Conservation (phyloP, 768 basidiomycete species). For the Mycena kentingensis region DNA sequence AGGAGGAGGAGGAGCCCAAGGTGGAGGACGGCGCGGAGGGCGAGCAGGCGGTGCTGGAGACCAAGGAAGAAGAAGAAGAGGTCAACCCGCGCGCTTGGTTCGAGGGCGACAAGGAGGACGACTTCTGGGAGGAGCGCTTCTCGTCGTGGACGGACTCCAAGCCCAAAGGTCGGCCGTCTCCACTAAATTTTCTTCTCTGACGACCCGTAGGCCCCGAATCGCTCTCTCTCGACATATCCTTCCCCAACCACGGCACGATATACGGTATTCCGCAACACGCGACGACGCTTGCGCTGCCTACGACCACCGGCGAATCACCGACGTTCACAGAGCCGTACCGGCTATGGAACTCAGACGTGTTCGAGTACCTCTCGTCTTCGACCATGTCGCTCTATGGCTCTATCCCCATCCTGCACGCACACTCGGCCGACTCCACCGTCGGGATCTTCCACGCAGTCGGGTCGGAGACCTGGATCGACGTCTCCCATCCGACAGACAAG, state of each 20-base stretch:
- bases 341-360: constrained; percentile 93
- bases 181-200: background rate
- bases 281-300: constrained; percentile 83
- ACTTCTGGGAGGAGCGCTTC: constrained; percentile 89
- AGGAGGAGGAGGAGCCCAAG: constrained; percentile 43
- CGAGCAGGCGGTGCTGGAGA: constrained; percentile 56
- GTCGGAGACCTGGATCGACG: constrained; percentile 95
- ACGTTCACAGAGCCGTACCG: constrained; percentile 90
- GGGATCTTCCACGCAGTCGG: constrained; percentile 85
- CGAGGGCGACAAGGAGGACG: constrained; percentile 83
- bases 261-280: constrained; percentile 98
- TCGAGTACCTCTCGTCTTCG: constrained; percentile 87
- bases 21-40: constrained; percentile 45
- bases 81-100: constrained; percentile 72
- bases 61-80: constrained; percentile 23
- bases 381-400: constrained; percentile 86
- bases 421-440: constrained; percentile 83
- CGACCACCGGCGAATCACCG: constrained; percentile 78
- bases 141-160: constrained; percentile 88
- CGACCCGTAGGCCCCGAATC: constrained; percentile 85
- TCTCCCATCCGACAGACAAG: constrained; percentile 64
- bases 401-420: constrained; percentile 92
- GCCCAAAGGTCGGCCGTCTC: constrained; percentile 74
- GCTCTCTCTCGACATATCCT: constrained; percentile 87
- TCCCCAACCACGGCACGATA: constrained; percentile 88